phyloP scores from a whole-genome alignment of 2,329 filamentous ascomycete species.

The Pleomassaria siparia region DNA sequence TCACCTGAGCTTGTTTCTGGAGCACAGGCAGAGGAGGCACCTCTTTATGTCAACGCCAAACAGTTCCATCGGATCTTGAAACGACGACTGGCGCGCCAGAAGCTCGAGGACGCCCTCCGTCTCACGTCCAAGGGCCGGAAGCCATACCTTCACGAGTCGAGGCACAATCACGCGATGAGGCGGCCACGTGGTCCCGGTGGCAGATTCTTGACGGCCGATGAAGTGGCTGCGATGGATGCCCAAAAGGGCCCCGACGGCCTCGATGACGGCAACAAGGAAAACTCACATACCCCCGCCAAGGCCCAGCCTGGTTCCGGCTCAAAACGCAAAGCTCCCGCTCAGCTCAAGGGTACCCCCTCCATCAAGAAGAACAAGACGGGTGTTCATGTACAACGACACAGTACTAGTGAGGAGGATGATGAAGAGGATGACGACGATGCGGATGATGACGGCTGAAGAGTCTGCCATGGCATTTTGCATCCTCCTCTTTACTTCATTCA shows the following conservation, averaged over 20 bases:
- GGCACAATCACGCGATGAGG: conserved; percentile 98
- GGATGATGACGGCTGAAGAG: conserved; percentile 46
- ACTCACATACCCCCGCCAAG: conserved; percentile 30
- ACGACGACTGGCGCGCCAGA: conserved; percentile 87
- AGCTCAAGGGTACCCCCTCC: conserved; percentile 34
- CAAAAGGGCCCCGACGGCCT: conserved; percentile 28
- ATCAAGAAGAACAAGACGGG: conserved; percentile 55
- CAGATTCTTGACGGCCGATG: conserved; percentile 92
- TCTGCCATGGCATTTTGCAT: background rate
- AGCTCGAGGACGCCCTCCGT: conserved; percentile 87
- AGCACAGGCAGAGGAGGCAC: conserved; percentile 77
- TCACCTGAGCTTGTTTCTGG: conserved; percentile 77
- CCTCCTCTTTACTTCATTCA: conserved; percentile 7
- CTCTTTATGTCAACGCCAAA: conserved; percentile 96
- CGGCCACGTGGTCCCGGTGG: conserved; percentile 90
- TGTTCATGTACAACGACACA: conserved; percentile 39
- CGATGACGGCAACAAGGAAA: conserved; percentile 42
- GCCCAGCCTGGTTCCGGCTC: conserved; percentile 20
- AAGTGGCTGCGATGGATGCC: conserved; percentile 83
- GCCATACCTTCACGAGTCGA: conserved; percentile 94
- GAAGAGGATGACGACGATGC: conserved; percentile 54
- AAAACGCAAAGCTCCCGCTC: conserved; percentile 37
- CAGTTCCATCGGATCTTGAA: conserved; percentile 98
- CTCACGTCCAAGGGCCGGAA: conserved; percentile 94
- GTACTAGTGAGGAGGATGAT: conserved; percentile 56